A percentile compares a stretch with the other conserved stretches of the same genome.
Conservation (phyloP, 345 rosid species). For the Rubroshorea leprosula region DNA sequence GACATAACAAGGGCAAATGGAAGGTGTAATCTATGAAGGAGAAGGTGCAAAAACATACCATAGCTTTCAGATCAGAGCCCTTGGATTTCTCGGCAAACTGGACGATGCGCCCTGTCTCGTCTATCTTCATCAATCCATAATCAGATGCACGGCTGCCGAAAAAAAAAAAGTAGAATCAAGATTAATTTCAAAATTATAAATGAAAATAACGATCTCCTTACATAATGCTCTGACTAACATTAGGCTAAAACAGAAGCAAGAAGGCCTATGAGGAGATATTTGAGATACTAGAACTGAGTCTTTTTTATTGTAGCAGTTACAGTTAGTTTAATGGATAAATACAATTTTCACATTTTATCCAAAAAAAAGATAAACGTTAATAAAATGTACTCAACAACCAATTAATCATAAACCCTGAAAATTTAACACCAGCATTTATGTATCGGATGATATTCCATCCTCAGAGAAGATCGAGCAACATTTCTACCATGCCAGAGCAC, state of each 20-base stretch:
- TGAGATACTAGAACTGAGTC: no score
- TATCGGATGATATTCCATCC: neutral
- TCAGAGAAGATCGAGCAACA: constrained; percentile 1
- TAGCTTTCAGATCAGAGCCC: constrained; percentile 57
- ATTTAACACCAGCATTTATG: constrained; percentile 5
- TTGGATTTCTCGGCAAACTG: constrained; percentile 78
- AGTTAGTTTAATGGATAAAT: no score
- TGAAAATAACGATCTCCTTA: neutral
- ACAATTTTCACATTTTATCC: no score
- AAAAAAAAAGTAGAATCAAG: neutral
- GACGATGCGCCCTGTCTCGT: constrained; percentile 46
- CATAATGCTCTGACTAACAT: neutral
- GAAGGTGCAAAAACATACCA: constrained; percentile 34
- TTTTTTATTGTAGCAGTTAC: no score
- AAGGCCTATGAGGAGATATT: no score
- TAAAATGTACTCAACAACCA: no score
- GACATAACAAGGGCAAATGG: neutral
- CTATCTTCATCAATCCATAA: constrained; percentile 77
- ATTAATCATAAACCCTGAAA: neutral
- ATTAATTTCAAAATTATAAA: constrained; percentile 5
- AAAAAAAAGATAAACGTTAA: no score
- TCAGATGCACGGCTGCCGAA: constrained; percentile 86
- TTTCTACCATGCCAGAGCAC: neutral
- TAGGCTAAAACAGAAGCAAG: neutral
- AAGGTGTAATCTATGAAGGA: neutral